Conservation (phyloP, 2,329 filamentous ascomycete genomes). For the Talaromyces sp. region DNA sequence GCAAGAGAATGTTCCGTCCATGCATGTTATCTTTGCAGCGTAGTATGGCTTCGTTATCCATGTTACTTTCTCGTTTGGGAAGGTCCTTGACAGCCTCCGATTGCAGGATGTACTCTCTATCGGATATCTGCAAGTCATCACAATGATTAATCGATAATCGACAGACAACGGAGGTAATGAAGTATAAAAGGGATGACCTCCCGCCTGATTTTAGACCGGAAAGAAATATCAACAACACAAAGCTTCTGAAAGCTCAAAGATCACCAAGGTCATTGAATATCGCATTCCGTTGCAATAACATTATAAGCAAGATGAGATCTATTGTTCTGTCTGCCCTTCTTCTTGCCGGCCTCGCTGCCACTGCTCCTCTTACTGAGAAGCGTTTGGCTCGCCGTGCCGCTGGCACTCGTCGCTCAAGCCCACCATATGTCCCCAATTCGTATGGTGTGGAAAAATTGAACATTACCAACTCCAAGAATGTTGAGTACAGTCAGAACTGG, state of each 20-base stretch:
- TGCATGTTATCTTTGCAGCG: background rate
- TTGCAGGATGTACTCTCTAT: background rate
- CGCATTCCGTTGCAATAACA: background rate
- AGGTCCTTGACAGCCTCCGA: background rate
- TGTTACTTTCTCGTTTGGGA: background rate
- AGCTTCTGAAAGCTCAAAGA: background rate
- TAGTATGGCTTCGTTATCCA: background rate
- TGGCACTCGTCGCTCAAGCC: slow-evolving; percentile 7
- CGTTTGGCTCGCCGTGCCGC: slow-evolving; percentile 12
- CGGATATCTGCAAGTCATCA: background rate
- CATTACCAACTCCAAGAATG: slow-evolving; percentile 7
- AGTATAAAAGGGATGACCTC: slow-evolving; percentile 1
- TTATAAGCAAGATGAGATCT: slow-evolving; percentile 7
- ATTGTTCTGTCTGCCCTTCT: slow-evolving; percentile 1
- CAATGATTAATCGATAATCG: too few relatives aligned
- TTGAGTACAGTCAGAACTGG: slow-evolving; percentile 53
- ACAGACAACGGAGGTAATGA: background rate
- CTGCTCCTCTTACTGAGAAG: slow-evolving; percentile 13
- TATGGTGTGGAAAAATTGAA: slow-evolving; percentile 6
- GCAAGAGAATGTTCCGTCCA: background rate
- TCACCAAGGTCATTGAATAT: background rate
- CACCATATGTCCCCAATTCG: background rate
- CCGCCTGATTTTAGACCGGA: background rate
- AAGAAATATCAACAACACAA: slow-evolving; percentile 1
- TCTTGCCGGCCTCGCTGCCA: slow-evolving; percentile 7